phyloP scores from a whole-genome alignment of 2,329 filamentous ascomycete species.

The Pseudocercospora cruenta region DNA sequence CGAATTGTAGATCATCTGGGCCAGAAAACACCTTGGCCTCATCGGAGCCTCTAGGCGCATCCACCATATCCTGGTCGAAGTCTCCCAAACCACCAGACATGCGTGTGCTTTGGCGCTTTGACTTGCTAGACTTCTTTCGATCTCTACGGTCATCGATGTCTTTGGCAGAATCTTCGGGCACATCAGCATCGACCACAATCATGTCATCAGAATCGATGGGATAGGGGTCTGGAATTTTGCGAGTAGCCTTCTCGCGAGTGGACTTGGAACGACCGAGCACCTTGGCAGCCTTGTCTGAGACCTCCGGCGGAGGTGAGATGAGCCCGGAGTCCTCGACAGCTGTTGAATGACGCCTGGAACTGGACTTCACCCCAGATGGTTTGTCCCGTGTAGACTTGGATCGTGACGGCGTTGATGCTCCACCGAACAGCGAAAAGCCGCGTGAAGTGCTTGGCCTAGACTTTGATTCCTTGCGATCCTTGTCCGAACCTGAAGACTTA shows the following conservation, averaged over 20 bases:
- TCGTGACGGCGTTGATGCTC: conserved; percentile 54
- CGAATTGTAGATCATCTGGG: conserved; percentile 56
- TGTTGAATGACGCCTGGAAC: conserved; percentile 62
- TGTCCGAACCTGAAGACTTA: conserved; percentile 75
- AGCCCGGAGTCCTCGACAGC: conserved; percentile 66
- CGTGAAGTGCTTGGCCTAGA: conserved; percentile 60
- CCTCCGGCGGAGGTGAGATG: conserved; percentile 69
- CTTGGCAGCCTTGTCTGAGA: conserved; percentile 77
- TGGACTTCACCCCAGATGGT: conserved; percentile 39
- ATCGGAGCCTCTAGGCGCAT: conserved; percentile 45
- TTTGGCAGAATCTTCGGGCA: conserved; percentile 45
- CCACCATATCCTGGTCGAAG: conserved; percentile 48
- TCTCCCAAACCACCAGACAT: conserved; percentile 44
- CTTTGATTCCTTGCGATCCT: conserved; percentile 58
- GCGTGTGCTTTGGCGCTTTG: conserved; percentile 45
- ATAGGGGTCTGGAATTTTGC: conserved; percentile 60
- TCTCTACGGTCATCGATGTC: conserved; percentile 36
- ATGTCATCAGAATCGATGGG: conserved; percentile 62
- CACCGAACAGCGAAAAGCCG: conserved; percentile 63
- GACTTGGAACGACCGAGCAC: conserved; percentile 64
- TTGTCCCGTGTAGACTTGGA: conserved; percentile 69
- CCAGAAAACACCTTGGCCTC: conserved; percentile 50
- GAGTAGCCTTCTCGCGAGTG: conserved; percentile 56
- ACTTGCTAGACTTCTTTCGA: conserved; percentile 44
- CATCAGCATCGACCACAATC: conserved; percentile 60